Percentiles rank a stretch among this genome's conserved stretches.
These are phyloP conservation scores for Aspergillus baeticus DNA, from an alignment of 495 filamentous ascomycete genomes.

Conservation along the genomic window DNA sequence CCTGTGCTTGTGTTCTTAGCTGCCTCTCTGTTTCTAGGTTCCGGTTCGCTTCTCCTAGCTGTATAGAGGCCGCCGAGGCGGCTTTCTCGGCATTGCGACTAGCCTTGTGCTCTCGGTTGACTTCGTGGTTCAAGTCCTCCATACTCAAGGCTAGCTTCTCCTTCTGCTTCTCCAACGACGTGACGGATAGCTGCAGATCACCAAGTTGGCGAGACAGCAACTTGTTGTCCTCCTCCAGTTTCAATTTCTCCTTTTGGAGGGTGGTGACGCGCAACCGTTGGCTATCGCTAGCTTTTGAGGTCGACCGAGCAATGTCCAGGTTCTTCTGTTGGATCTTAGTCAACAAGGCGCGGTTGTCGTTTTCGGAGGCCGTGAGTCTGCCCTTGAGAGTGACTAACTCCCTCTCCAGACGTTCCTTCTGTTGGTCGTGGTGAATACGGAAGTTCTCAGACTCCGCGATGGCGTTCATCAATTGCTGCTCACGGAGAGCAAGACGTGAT, in stretches of 20 bases:
- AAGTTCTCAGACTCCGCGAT: slow-evolving; percentile 88
- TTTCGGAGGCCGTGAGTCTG: slow-evolving; percentile 87
- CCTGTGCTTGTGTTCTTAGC: slow-evolving; percentile 79
- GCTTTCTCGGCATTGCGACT: slow-evolving; percentile 89
- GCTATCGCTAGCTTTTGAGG: slow-evolving; percentile 79
- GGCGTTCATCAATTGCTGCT: slow-evolving; percentile 77
- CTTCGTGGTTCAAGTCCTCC: slow-evolving; percentile 93
- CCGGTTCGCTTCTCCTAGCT: slow-evolving; percentile 85
- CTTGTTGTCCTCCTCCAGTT: slow-evolving; percentile 79
- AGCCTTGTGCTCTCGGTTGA: slow-evolving; percentile 85
- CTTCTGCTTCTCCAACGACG: slow-evolving; percentile 89
- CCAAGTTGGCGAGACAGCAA: slow-evolving; percentile 81
- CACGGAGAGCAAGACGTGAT: slow-evolving; percentile 65
- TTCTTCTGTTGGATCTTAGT: slow-evolving; percentile 99
- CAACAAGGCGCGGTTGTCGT: slow-evolving; percentile 91
- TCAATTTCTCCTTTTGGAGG: slow-evolving; percentile 81
- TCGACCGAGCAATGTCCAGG: slow-evolving; percentile 89
- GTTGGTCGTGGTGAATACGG: slow-evolving; percentile 82
- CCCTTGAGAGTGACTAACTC: slow-evolving; percentile 93
- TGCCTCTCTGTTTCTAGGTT: slow-evolving; percentile 90
- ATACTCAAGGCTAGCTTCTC: slow-evolving; percentile 87
- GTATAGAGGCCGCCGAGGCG: slow-evolving; percentile 76
- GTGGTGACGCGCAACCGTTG: slow-evolving; percentile 74
- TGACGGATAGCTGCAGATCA: slow-evolving; percentile 80
- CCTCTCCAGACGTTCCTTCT: slow-evolving; percentile 87